A percentile compares a stretch with the other conserved stretches of the same genome.
Conservation (phyloP, 2,329 filamentous ascomycete genomes). For the Hypoxylon sp. region DNA sequence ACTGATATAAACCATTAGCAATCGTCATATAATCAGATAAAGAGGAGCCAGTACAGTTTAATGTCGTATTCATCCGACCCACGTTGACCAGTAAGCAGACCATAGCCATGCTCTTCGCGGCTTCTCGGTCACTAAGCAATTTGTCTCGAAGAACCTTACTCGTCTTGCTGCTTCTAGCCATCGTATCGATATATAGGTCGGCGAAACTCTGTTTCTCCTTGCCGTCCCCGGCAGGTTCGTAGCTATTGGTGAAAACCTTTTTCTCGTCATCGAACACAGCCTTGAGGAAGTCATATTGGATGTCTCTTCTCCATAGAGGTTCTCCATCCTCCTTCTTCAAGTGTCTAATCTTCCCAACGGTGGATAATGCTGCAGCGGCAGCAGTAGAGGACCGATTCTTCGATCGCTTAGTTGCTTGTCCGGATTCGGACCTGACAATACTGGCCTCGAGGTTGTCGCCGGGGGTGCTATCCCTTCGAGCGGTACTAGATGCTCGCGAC, state of each 20-base stretch:
- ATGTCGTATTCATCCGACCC: slow-evolving; percentile 97
- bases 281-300: slow-evolving; percentile 88
- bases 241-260: slow-evolving; percentile 88
- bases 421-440: slow-evolving; percentile 47
- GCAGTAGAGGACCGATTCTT: slow-evolving; percentile 48
- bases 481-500: slow-evolving; percentile 50
- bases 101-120: slow-evolving; percentile 99
- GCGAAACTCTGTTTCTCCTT: slow-evolving; percentile 84
- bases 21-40: slow-evolving; percentile 6
- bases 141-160: slow-evolving; percentile 99
- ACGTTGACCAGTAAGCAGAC: slow-evolving; percentile 98
- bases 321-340: slow-evolving; percentile 92
- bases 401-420: slow-evolving; percentile 47
- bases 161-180: slow-evolving; percentile 98
- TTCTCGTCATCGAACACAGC: slow-evolving; percentile 82
- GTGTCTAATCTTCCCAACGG: slow-evolving; percentile 80
- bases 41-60: slow-evolving; percentile 81
- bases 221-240: slow-evolving; percentile 69
- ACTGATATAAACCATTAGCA: slow-evolving; percentile 63
- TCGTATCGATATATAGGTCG: slow-evolving; percentile 97
- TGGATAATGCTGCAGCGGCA: slow-evolving; percentile 43
- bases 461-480: slow-evolving; percentile 42
- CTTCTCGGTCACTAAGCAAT: slow-evolving; percentile 89
- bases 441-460: slow-evolving; percentile 50
- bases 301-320: slow-evolving; percentile 88